Percentiles rank a stretch among this genome's conserved stretches.
These are phyloP conservation scores for Nakaseomyces nivariensis DNA, from an alignment of 1,139 yeast genomes.

Conservation along the genomic window DNA sequence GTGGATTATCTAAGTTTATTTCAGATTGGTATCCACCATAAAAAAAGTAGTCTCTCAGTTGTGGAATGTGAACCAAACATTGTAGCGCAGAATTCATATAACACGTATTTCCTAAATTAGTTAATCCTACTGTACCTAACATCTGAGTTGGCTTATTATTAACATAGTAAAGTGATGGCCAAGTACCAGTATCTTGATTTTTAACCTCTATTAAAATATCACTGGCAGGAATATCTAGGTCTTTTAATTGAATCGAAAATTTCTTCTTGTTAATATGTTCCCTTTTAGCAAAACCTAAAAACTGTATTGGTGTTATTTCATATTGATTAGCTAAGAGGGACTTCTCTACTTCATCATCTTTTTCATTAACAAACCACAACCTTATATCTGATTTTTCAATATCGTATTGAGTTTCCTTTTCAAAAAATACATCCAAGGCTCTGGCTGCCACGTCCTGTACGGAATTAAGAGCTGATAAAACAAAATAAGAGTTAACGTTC, in stretches of 20 bases:
- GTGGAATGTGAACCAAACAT: constrained; percentile 81
- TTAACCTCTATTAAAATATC: constrained; percentile 30
- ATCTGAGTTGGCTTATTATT: constrained; percentile 29
- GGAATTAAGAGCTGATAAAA: constrained; percentile 17
- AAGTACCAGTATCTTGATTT: constrained; percentile 11
- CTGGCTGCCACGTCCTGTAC: constrained; percentile 17
- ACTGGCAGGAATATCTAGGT: constrained; percentile 15
- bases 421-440: constrained; percentile 18
- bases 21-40: constrained; percentile 55
- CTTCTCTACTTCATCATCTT: constrained; percentile 4
- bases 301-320: constrained; percentile 22
- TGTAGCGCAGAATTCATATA: constrained; percentile 96
- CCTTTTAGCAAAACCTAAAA: constrained; percentile 20
- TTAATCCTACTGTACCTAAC: constrained; percentile 53
- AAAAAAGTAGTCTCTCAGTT: constrained; percentile 63
- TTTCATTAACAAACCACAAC: constrained; percentile 27
- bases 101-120: constrained; percentile 86
- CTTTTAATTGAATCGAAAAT: constrained; percentile 13
- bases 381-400: constrained; percentile 18
- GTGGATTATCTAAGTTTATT: constrained; percentile 65
- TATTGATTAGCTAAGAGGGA: constrained; percentile 12
- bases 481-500: constrained; percentile 14
- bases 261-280: constrained; percentile 18
- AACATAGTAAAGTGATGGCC: constrained; percentile 30
- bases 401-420: constrained; percentile 17